These are phyloP conservation scores for Linum trigynum DNA, from an alignment of 345 rosid species.

Conservation along the genomic window DNA sequence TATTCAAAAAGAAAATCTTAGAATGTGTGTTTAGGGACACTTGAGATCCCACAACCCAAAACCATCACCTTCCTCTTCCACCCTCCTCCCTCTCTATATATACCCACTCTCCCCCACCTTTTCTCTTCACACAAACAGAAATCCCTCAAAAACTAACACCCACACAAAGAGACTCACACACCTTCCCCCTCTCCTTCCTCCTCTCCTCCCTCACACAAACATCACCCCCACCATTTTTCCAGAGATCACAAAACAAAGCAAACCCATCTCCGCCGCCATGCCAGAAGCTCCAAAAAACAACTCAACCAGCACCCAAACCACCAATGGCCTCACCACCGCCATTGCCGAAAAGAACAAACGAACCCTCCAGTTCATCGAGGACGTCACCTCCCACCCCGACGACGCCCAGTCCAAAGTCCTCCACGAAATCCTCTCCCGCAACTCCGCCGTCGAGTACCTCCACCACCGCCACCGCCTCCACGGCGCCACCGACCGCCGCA, in stretches of 20 bases:
- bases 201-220: background rate
- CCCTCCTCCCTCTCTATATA: background rate
- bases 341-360: conserved; percentile 49
- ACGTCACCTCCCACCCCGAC: conserved; percentile 61
- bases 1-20: too few species aligned
- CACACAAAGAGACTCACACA: background rate
- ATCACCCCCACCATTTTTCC: background rate
- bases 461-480: conserved; percentile 45
- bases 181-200: background rate
- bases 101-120: background rate
- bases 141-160: background rate
- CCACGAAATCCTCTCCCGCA: conserved; percentile 70
- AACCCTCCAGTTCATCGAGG: conserved; percentile 65
- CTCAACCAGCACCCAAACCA: background rate
- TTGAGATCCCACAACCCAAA: background rate
- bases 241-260: background rate
- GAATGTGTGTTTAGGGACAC: background rate
- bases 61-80: background rate
- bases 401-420: conserved; percentile 61
- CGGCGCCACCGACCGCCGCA: conserved; percentile 50
- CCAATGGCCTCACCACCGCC: conserved; percentile 15
- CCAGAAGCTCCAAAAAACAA: conserved; percentile 70
- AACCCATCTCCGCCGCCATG: conserved; percentile 31
- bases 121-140: conserved; percentile 1
- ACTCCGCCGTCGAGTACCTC: conserved; percentile 84